Percentiles rank a stretch among this genome's conserved stretches.
These are phyloP conservation scores for Mycena citricolor DNA, from an alignment of 1,284 basidiomycete genomes.

Conservation along the genomic window DNA sequence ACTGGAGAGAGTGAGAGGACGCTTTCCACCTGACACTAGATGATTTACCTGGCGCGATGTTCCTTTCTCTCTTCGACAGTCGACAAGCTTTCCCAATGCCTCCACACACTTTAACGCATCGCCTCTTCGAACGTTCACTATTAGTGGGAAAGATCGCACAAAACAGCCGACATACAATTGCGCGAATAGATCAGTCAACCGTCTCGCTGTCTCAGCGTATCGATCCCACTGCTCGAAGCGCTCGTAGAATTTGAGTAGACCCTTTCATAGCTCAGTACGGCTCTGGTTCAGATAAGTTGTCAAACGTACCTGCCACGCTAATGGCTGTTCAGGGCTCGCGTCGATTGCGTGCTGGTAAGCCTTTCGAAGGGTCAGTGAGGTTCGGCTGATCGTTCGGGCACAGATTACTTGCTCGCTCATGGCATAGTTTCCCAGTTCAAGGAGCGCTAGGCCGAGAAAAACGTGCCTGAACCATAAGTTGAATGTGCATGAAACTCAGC, in stretches of 20 bases:
- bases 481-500: neutral
- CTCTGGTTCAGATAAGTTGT: neutral
- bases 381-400: constrained; percentile 7
- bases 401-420: constrained; percentile 81
- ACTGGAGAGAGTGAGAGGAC: constrained; percentile 43
- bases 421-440: constrained; percentile 69
- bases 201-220: constrained; percentile 52
- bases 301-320: constrained; percentile 76
- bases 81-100: constrained; percentile 74
- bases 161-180: constrained; percentile 52
- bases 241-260: constrained; percentile 75
- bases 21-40: constrained; percentile 7
- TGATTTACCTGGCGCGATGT: constrained; percentile 35
- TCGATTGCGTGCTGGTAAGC: constrained; percentile 73
- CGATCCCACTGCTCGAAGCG: constrained; percentile 60
- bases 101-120: constrained; percentile 83
- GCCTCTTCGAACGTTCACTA: constrained; percentile 43
- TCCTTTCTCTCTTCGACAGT: constrained; percentile 61
- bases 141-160: neutral
- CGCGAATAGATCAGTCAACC: constrained; percentile 53
- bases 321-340: constrained; percentile 59
- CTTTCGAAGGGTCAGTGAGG: constrained; percentile 40
- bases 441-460: constrained; percentile 75
- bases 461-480: constrained; percentile 57
- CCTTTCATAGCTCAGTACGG: constrained; percentile 40